Conservation (phyloP, 176 grass and related monocot genomes). For the Musa acuminata region DNA sequence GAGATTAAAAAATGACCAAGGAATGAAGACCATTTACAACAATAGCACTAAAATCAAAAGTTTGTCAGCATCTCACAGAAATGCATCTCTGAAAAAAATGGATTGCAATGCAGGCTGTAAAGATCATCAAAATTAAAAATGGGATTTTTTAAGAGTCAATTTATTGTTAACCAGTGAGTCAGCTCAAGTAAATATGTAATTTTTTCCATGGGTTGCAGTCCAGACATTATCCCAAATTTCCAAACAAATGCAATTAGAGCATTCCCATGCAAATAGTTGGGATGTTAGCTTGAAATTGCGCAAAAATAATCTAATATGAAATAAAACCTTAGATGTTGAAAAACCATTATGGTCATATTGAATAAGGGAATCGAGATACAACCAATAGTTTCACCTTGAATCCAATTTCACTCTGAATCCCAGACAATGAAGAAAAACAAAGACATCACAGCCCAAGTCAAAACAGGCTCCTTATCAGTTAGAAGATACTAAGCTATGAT, state of each 20-base stretch:
- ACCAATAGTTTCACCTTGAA: neutral
- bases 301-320: neutral
- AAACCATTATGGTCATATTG: neutral
- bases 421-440: neutral
- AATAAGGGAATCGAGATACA: neutral
- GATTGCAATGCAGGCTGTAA: no score
- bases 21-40: neutral
- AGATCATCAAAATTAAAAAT: no score
- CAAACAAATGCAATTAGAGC: neutral
- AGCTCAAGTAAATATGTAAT: no score
- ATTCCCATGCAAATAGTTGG: neutral
- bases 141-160: no score
- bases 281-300: neutral
- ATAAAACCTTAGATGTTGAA: neutral
- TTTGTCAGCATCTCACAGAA: neutral
- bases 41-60: neutral
- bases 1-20: neutral
- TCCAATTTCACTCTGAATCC: neutral
- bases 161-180: no score
- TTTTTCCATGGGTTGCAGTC: no score
- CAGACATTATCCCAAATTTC: neutral
- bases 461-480: neutral
- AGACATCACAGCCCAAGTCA: neutral
- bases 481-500: neutral
- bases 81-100: neutral